Percentiles rank a stretch among this genome's conserved stretches.
Evolutionary conservation across 257 asterid species (phyloP).

Genomic region (Eustoma russellianum): DNA sequence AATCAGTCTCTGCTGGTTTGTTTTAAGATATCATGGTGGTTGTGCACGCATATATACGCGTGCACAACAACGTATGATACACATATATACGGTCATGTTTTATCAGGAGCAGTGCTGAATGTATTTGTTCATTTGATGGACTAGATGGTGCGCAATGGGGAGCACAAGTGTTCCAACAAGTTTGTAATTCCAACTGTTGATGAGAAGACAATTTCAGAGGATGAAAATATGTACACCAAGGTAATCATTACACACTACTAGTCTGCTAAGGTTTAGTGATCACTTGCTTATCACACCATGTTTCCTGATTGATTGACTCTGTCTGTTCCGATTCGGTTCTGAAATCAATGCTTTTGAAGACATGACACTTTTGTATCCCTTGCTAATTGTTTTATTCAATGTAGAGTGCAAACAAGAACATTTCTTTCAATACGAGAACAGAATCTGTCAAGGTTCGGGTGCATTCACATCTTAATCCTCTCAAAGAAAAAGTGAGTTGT

Average conservation of each 20-base stretch:
- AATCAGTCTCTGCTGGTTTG: constrained; percentile 9
- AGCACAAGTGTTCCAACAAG: constrained; percentile 60
- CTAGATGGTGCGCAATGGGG: constrained; percentile 83
- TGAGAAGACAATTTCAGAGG: constrained; percentile 69
- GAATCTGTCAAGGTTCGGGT: constrained; percentile 27
- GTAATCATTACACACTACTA: too few relatives aligned
- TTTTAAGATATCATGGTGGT: neutral
- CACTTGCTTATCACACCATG: too few relatives aligned
- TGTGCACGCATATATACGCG: too few relatives aligned
- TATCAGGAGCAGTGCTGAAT: neutral
- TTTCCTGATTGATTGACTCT: too few relatives aligned
- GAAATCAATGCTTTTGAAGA: too few relatives aligned
- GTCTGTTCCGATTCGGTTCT: too few relatives aligned
- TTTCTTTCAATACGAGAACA: constrained; percentile 28
- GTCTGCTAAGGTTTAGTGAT: too few relatives aligned
- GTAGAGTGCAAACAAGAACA: constrained; percentile 10
- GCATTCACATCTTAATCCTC: constrained; percentile 41
- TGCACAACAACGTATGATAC: neutral
- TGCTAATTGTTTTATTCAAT: too few relatives aligned
- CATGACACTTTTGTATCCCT: too few relatives aligned
- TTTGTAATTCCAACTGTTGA: constrained; percentile 28
- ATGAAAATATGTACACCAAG: constrained; percentile 21
- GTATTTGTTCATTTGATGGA: neutral
- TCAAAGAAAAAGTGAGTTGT: constrained; percentile 56
- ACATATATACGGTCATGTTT: neutral